Percentiles rank a stretch among this genome's conserved stretches.
Conservation (phyloP, 441 rosid species). For the Populus trichocarpa region DNA sequence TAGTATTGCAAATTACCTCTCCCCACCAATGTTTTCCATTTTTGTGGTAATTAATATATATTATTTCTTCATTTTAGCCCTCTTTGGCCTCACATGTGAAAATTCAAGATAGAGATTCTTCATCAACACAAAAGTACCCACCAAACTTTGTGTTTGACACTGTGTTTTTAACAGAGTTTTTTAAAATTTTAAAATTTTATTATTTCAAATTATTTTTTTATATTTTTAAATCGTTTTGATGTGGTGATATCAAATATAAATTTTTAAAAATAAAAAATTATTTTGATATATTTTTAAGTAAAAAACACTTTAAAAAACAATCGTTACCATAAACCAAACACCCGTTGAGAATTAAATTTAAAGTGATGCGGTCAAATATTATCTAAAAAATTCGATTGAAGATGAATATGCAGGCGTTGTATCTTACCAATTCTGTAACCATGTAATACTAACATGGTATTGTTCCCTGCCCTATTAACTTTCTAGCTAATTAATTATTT, state of each 20-base stretch:
- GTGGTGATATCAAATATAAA: no score
- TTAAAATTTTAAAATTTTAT: no score
- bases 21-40: conserved; percentile 1
- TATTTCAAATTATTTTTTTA: no score
- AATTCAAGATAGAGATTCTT: conserved; percentile 10
- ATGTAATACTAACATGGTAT: background rate
- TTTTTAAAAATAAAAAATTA: no score
- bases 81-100: no score
- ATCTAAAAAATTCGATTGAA: conserved; percentile 6
- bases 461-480: background rate
- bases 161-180: no score
- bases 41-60: conserved; percentile 1
- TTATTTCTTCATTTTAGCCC: conserved; percentile 13
- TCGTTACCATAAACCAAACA: no score
- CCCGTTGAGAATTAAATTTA: conserved; percentile 4
- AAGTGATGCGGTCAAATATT: conserved; percentile 11
- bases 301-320: no score
- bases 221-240: no score
- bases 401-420: conserved; percentile 16
- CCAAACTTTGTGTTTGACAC: background rate
- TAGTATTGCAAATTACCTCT: conserved; percentile 9
- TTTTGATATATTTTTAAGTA: no score
- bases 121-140: conserved; percentile 17
- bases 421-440: background rate
- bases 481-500: background rate